These are phyloP conservation scores for Phlebopus sp. DNA, from an alignment of 1,284 basidiomycete species.

Conservation along the genomic window DNA sequence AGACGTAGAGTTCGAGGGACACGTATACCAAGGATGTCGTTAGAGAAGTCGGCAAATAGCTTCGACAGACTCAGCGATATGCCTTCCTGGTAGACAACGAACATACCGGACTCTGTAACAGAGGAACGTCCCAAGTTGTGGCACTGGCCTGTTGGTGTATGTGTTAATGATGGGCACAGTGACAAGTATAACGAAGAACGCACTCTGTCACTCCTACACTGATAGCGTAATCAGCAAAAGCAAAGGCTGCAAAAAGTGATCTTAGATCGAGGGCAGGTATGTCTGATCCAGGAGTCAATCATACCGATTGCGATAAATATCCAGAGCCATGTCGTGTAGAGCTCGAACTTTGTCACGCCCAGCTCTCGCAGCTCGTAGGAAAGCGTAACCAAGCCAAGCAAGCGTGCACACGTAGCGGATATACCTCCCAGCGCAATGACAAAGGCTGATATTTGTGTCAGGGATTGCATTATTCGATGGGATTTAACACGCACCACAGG, in stretches of 20 bases:
- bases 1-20: conserved; percentile 41
- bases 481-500: conserved; percentile 38
- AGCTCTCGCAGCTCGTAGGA: conserved; percentile 38
- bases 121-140: conserved; percentile 22
- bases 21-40: conserved; percentile 41
- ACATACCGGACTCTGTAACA: conserved; percentile 42
- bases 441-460: conserved; percentile 37
- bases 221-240: conserved; percentile 43
- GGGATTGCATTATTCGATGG: neutral
- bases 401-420: conserved; percentile 41
- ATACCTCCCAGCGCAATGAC: conserved; percentile 48
- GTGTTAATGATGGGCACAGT: neutral
- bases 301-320: conserved; percentile 42
- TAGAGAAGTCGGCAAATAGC: conserved; percentile 43
- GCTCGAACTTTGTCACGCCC: conserved; percentile 36
- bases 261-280: neutral
- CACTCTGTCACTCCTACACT: conserved; percentile 40
- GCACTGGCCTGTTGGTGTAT: conserved; percentile 4
- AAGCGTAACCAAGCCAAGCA: conserved; percentile 45
- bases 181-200: conserved; percentile 8
- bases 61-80: conserved; percentile 18
- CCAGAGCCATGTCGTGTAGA: conserved; percentile 32
- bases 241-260: conserved; percentile 33
- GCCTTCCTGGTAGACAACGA: neutral
- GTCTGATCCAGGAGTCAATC: conserved; percentile 11